Conservation (phyloP, 192 early-diverging fungal genomes). For the Linnemannia schmuckeri region DNA sequence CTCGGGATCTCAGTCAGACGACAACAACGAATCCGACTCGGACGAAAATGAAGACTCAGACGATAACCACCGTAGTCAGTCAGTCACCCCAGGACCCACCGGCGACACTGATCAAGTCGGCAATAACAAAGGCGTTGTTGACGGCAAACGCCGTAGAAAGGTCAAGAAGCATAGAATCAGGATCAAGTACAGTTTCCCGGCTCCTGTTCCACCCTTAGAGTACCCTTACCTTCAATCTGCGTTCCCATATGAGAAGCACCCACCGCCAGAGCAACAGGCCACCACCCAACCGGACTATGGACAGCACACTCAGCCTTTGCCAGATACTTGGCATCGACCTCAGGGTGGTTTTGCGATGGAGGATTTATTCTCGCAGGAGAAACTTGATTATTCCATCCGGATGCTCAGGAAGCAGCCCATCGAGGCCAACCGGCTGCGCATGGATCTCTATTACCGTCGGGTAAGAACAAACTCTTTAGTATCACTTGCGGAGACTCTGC, state of each 20-base stretch:
- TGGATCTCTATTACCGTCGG: conserved; percentile 37
- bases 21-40: neutral
- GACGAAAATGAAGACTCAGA: neutral
- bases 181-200: neutral
- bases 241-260: conserved; percentile 24
- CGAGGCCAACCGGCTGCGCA: neutral
- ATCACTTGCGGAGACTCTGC: no score
- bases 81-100: neutral
- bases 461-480: conserved; percentile 6
- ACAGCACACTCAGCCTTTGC: neutral
- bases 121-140: no score
- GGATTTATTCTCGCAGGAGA: conserved; percentile 30
- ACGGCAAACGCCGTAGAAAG: neutral
- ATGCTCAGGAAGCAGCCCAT: conserved; percentile 12
- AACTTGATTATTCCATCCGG: conserved; percentile 15
- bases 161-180: neutral
- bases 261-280: neutral
- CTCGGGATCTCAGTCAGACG: neutral
- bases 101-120: neutral
- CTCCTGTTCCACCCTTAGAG: conserved; percentile 11
- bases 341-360: conserved; percentile 7
- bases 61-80: neutral
- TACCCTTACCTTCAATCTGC: conserved; percentile 26
- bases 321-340: conserved; percentile 21
- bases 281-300: neutral